phyloP scores from a whole-genome alignment of 148 eudicot genomes.

The Beta vulgaris region DNA sequence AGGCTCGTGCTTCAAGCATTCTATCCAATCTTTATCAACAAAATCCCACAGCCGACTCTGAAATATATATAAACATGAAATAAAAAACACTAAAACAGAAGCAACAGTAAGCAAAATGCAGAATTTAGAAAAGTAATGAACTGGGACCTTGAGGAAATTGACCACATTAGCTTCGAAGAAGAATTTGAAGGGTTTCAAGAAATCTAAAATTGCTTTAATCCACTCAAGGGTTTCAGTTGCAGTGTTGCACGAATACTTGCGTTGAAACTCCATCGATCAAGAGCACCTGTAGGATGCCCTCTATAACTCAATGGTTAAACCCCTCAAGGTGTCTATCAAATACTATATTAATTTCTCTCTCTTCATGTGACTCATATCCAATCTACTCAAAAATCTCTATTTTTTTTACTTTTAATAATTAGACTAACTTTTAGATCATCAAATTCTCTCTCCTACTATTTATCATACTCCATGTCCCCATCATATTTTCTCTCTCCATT shows the following conservation, averaged over 20 bases:
- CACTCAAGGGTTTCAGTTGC: constrained; percentile 66
- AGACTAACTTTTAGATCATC: no score
- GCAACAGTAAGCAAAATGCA: not conserved
- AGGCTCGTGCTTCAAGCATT: constrained; percentile 58
- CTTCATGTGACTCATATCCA: no score
- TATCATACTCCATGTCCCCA: no score
- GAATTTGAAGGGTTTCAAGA: constrained; percentile 58
- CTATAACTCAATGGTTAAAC: no score
- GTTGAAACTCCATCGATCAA: constrained; percentile 28
- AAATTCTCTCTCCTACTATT: no score
- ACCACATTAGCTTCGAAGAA: constrained; percentile 70
- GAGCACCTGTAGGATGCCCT: no score
- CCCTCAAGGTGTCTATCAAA: no score
- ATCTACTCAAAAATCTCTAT: no score
- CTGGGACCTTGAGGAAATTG: constrained; percentile 69
- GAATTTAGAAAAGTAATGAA: not conserved
- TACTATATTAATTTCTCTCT: no score
- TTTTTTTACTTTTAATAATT: no score
- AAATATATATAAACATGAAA: not conserved
- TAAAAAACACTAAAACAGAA: not conserved
- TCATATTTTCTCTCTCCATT: no score
- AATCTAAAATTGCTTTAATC: constrained; percentile 64
- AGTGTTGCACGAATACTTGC: constrained; percentile 53
- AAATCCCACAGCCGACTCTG: constrained; percentile 84
- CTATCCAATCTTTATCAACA: constrained; percentile 79